Conservation (phyloP, 345 rosid genomes). For the Gossypium thurberi region DNA sequence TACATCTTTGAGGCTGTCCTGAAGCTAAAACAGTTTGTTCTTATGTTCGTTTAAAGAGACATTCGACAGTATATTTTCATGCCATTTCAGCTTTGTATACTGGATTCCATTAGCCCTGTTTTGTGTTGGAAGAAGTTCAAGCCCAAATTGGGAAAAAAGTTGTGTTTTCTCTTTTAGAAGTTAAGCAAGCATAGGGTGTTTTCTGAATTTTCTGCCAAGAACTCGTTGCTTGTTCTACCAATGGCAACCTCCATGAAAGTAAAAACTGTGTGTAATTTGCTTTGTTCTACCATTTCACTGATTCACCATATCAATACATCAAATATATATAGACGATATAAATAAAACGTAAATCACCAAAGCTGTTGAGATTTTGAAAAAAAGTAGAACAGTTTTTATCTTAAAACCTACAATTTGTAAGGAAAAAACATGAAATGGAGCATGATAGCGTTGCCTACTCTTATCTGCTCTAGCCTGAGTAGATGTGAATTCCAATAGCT, state of each 20-base stretch:
- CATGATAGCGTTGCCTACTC: too few species aligned
- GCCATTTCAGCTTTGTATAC: background rate
- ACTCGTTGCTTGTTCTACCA: too few species aligned
- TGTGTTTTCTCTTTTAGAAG: too few species aligned
- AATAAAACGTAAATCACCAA: background rate
- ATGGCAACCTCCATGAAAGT: background rate
- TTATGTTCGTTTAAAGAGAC: background rate
- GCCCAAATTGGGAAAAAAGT: too few species aligned
- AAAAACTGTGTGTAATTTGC: background rate
- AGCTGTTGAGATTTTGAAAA: background rate
- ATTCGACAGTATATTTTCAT: background rate
- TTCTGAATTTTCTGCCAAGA: too few species aligned
- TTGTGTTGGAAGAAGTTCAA: too few species aligned
- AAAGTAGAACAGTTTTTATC: background rate
- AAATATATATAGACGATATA: background rate
- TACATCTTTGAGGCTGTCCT: background rate
- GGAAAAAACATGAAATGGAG: too few species aligned
- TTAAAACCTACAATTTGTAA: background rate
- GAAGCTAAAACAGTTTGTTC: background rate
- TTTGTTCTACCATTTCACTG: background rate
- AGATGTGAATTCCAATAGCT: conserved; percentile 75
- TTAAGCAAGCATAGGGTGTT: too few species aligned
- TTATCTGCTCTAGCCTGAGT: conserved; percentile 23
- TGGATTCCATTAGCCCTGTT: too few species aligned
- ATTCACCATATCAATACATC: background rate